Evolutionary conservation across 306 rosid species (phyloP), one percentile per base, ranked within the genome.

Genomic region (Prunus fruticosa): DNA sequence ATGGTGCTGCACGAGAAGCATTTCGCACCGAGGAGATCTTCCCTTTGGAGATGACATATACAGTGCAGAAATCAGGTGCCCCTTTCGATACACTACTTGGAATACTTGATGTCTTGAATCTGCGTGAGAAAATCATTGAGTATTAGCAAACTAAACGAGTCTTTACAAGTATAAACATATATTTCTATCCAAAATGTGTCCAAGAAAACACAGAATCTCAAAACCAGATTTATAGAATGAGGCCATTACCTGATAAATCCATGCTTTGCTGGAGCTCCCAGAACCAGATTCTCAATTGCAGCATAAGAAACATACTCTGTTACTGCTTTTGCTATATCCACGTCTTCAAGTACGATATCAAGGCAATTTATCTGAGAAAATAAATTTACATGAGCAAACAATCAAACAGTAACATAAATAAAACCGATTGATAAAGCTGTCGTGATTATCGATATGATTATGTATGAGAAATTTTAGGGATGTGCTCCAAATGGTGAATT

Each of bases 61-160:
- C 91, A 0, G 77, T 91, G 81, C 99, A 92, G 85, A 92, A 96
- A 84, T 96, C 98, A 0, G 99, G 98, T 38, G 79, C 88, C 62
- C 78, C 96, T 82, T 91, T 96, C 23, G 89, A 81, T 69, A 93
- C 87, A 65, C 46, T 74, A 78, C 89, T 82, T 13, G 96, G 78
- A 12, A 80, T 65, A 80, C 70, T 87, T 46, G 97, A 89, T 74
- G 92, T 43, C 84, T 87, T 96, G 80, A 96, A 96, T 78, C 98
- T 96, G 82, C 64, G 70, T 12, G 49, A 77, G 27, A 64, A 28
- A 80, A 22, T 11, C 71, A 41, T 54, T 23, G 46, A 28, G 63
- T 46, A 28, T 60, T 18, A 49, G 54, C 25, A 65, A 51, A 43
- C 69, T 10, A n/a, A 38, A 62, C 22, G 28, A 67, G 50, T 64